phyloP scores from a whole-genome alignment of 495 filamentous ascomycete species.

The Aspergillus asperescens region DNA sequence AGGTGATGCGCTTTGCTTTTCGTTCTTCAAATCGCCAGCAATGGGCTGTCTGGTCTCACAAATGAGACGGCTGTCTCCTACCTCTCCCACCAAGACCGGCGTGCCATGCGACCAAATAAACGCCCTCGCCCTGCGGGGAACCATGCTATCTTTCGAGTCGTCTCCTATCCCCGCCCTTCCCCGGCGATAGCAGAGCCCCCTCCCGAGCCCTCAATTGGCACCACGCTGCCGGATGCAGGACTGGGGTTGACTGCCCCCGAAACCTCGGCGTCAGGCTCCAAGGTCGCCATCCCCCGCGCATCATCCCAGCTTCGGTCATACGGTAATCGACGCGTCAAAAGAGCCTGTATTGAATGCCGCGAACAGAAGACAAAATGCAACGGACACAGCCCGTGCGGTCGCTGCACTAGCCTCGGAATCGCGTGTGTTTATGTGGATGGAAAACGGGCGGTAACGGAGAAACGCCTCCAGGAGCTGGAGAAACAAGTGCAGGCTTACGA shows the following conservation, averaged over 20 bases:
- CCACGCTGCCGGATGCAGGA: neutral
- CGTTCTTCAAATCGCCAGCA: neutral
- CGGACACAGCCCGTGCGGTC: constrained; percentile 53
- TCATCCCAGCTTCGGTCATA: constrained; percentile 20
- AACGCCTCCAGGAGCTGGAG: constrained; percentile 43
- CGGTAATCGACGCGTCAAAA: constrained; percentile 39
- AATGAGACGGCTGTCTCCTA: neutral
- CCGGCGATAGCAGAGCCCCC: neutral
- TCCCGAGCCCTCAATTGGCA: neutral
- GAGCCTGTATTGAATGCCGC: constrained; percentile 68
- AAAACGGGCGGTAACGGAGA: constrained; percentile 53
- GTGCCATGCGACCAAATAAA: constrained; percentile 4
- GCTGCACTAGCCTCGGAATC: constrained; percentile 48
- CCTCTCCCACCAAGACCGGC: neutral
- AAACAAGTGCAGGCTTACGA: constrained; percentile 34
- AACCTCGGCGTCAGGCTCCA: constrained; percentile 9
- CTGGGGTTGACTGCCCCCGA: neutral
- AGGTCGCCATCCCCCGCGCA: constrained; percentile 38
- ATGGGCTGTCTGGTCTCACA: neutral
- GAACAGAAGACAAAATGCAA: constrained; percentile 64
- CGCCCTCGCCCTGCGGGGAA: neutral
- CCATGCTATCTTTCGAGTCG: constrained; percentile 1
- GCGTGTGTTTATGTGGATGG: constrained; percentile 51
- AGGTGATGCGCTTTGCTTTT: too few relatives aligned
- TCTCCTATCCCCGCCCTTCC: neutral